phyloP scores from a whole-genome alignment of 2,329 filamentous ascomycete genomes.

The Xylaria sp. region DNA sequence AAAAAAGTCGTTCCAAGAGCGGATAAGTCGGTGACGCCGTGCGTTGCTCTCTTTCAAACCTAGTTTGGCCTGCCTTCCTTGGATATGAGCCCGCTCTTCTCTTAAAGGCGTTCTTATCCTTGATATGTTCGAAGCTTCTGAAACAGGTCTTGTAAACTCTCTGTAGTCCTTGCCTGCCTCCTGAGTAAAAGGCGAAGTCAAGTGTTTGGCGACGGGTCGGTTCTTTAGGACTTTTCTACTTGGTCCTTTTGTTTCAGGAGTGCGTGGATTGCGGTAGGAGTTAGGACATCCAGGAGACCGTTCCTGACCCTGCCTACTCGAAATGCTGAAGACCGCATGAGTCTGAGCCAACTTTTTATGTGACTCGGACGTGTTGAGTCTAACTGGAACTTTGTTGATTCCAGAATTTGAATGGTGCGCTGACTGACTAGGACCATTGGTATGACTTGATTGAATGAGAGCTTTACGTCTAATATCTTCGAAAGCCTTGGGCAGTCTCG shows the following conservation, averaged over 20 bases:
- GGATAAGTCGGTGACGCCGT: conserved; percentile 34
- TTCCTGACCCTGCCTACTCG: neutral
- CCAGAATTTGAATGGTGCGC: neutral
- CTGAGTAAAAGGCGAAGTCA: neutral
- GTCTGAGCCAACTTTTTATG: neutral
- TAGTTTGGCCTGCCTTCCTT: conserved; percentile 23
- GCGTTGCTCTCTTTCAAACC: conserved; percentile 33
- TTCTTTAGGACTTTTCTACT: neutral
- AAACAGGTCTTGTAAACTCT: conserved; percentile 24
- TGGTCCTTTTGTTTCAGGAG: neutral
- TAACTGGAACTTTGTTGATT: neutral
- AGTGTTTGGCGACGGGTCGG: neutral
- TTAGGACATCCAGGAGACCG: neutral
- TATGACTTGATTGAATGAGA: conserved; percentile 32
- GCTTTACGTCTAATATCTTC: conserved; percentile 37
- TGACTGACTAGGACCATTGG: neutral
- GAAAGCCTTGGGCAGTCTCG: conserved; percentile 25
- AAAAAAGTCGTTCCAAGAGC: conserved; percentile 42
- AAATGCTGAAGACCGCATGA: neutral
- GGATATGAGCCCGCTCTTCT: neutral
- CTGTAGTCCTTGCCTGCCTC: conserved; percentile 2
- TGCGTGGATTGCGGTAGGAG: neutral
- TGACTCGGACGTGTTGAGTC: neutral
- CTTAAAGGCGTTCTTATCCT: conserved; percentile 34
- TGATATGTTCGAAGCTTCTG: conserved; percentile 45